A percentile compares a stretch with the other conserved stretches of the same genome.
phyloP scores from a whole-genome alignment of 176 grass and related monocot genomes.

The Puya raimondii region DNA sequence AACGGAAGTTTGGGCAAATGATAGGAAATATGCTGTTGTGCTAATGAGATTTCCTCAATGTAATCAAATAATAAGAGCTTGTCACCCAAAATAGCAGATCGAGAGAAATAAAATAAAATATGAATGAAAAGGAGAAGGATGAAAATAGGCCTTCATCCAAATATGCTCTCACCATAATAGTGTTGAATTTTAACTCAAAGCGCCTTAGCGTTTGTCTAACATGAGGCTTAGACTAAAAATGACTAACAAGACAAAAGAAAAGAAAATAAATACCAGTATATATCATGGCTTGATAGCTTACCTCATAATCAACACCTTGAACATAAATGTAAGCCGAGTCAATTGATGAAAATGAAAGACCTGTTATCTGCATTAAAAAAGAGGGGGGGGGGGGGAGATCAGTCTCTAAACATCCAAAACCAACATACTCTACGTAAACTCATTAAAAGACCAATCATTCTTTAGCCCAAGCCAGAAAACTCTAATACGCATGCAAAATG shows the following conservation, averaged over 20 bases:
- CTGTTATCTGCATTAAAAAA: constrained; percentile 55
- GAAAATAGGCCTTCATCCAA: too few relatives aligned
- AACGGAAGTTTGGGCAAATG: too few relatives aligned
- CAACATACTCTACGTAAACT: background rate
- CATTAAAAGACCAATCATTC: background rate
- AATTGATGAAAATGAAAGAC: constrained; percentile 71
- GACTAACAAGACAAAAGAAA: background rate
- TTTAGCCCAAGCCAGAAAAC: background rate
- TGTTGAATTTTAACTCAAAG: too few relatives aligned
- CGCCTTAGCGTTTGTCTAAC: too few relatives aligned
- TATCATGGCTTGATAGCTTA: constrained; percentile 15
- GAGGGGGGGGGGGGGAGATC: constrained; percentile 8
- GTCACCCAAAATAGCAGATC: too few relatives aligned
- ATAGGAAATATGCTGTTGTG: too few relatives aligned
- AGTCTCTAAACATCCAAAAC: background rate
- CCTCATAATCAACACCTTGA: constrained; percentile 98
- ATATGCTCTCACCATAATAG: too few relatives aligned
- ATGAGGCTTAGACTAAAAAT: too few relatives aligned
- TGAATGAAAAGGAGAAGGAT: too few relatives aligned
- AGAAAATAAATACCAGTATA: background rate
- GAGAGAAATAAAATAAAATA: too few relatives aligned
- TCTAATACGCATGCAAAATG: background rate
- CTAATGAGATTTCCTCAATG: too few relatives aligned
- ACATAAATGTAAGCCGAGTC: constrained; percentile 60
- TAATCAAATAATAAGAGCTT: too few relatives aligned